Evolutionary conservation across 371 early-diverging fungal species (phyloP).

Genomic region (Haplosporangium sp.): DNA sequence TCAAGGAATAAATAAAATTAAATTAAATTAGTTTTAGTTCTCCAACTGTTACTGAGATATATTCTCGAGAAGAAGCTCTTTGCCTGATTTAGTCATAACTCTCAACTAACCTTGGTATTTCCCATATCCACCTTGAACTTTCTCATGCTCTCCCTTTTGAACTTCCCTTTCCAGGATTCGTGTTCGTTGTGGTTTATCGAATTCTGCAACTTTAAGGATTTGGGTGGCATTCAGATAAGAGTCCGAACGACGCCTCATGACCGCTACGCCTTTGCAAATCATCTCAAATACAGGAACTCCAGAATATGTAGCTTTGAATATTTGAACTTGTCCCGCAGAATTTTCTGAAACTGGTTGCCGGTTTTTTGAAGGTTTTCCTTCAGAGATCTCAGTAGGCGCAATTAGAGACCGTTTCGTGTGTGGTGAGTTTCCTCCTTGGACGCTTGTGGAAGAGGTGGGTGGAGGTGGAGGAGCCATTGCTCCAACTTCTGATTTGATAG

Average conservation of each 20-base stretch:
- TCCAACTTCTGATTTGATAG: conserved; percentile 9
- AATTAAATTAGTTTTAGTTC: not conserved
- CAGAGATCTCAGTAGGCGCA: not conserved
- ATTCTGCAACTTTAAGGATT: conserved; percentile 92
- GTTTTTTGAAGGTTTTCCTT: not conserved
- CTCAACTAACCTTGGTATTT: conserved; percentile 78
- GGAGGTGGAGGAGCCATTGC: conserved; percentile 14
- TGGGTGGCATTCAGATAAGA: conserved; percentile 94
- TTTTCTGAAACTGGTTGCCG: not conserved
- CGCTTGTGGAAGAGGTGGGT: not conserved
- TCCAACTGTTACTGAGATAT: too few species aligned
- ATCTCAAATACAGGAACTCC: conserved; percentile 92
- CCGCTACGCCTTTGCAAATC: conserved; percentile 83
- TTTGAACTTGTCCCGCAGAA: conserved; percentile 16
- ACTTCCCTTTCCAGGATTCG: conserved; percentile 91
- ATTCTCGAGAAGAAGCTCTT: not conserved
- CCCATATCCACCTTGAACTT: conserved; percentile 96
- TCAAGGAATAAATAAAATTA: not conserved
- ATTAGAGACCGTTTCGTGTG: not conserved
- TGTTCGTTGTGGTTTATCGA: conserved; percentile 91
- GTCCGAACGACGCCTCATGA: conserved; percentile 89
- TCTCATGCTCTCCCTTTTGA: conserved; percentile 85
- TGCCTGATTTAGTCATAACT: not conserved
- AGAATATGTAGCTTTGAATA: conserved; percentile 84
- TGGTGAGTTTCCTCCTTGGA: not conserved